Evolutionary conservation across 2,329 filamentous ascomycete genomes (phyloP), one percentile per base, ranked within the genome.

Genomic region (Lojkania enalia): DNA sequence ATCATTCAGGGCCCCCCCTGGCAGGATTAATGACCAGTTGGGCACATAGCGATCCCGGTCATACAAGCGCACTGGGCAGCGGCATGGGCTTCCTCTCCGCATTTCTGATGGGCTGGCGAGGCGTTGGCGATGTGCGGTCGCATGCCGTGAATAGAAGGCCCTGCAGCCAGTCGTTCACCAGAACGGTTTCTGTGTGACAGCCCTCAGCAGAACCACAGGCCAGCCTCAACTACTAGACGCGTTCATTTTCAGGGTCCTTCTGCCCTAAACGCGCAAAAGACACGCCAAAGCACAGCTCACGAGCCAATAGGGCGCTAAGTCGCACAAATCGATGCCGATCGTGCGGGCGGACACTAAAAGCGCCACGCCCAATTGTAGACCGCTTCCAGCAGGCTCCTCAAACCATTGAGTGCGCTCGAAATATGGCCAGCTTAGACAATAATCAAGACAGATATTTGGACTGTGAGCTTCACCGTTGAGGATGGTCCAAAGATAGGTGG

Each of bases 1-100:
- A 49, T 49, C 46, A 14, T 25, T 16, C n/a, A 37, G 43, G 23
- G 45, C 19, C 33, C 13, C 25, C 15, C 42, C 39, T 41, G 46
- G 32, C 27, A 21, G 32, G 29, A 7, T 36, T 41, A 25, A 20
- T 41, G 19, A 31, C 37, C 46, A 36, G 39, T 32, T 30, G 4
- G 13, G 20, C 20, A 42, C 23, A 39, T 39, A 21, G 42, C 46
- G 25, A 31, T 31, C 20, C n/a, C 32, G 43, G 30, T 12, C 39
- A 15, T 11, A 5, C 5, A 15, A 11, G 18, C 30, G 19, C 16
- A 11, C 33, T n/a, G 33, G 5, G 18, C 9, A 21, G 33, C 33
- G 33, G 33, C 33, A 36, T 20, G 33, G 33, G 42, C n/a, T 16
- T 20, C 9, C 25, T 39, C 32, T 14, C 31, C 37, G 16, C 30